These are phyloP conservation scores for Fusarium sp. DNA, from an alignment of 2,329 filamentous ascomycete species.

Conservation along the genomic window DNA sequence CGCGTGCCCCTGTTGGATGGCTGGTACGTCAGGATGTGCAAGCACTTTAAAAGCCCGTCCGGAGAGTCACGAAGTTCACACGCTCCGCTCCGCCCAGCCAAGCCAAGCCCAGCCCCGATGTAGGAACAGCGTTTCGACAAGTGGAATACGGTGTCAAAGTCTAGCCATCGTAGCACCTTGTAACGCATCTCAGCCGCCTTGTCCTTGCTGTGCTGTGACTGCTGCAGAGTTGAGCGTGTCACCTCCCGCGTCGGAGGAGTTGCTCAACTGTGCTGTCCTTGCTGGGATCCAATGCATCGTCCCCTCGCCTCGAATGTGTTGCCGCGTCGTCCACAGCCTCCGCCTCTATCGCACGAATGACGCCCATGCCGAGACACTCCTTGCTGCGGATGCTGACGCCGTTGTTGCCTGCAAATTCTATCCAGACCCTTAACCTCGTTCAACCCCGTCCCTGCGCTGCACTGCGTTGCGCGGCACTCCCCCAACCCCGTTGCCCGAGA, in stretches of 20 bases:
- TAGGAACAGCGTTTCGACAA: not conserved
- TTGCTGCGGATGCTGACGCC: conserved; percentile 21
- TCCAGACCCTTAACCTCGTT: conserved; percentile 27
- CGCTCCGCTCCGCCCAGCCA: not conserved
- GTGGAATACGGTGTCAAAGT: conserved; percentile 18
- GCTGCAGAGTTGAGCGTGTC: conserved; percentile 35
- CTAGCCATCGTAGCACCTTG: not conserved
- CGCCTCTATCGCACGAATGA: conserved; percentile 27
- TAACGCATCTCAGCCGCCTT: not conserved
- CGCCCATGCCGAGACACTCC: conserved; percentile 18
- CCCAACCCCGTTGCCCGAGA: conserved; percentile 39
- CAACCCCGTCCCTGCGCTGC: conserved; percentile 29
- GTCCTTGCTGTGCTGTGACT: conserved; percentile 6
- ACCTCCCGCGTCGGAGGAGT: conserved; percentile 29
- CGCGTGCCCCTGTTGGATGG: conserved; percentile 8
- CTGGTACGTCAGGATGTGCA: conserved; percentile 36
- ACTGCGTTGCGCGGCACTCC: conserved; percentile 18
- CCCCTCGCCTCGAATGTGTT: conserved; percentile 18
- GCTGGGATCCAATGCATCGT: conserved; percentile 29
- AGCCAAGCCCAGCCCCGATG: conserved; percentile 14
- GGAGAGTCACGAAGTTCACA: conserved; percentile 17
- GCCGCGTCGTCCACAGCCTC: conserved; percentile 32
- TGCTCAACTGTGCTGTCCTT: conserved; percentile 13
- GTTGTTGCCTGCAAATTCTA: not conserved
- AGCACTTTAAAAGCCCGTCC: conserved; percentile 36